phyloP scores from a whole-genome alignment of 345 rosid species.

The Eucalyptus cladocalyx region DNA sequence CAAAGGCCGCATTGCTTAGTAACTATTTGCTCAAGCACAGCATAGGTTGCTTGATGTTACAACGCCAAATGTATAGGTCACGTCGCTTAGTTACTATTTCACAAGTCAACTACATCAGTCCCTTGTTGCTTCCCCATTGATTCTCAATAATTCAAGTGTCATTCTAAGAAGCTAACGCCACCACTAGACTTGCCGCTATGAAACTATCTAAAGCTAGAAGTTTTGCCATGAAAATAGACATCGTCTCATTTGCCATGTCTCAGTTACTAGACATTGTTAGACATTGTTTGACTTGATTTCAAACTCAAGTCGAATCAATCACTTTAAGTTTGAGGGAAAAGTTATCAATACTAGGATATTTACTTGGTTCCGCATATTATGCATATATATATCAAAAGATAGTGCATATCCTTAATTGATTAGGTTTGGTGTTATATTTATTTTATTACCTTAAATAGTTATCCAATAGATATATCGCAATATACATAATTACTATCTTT shows the following conservation, averaged over 20 bases:
- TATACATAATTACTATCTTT: too few species aligned
- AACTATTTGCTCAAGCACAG: too few species aligned
- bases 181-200: background rate
- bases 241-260: background rate
- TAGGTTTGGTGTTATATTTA: too few species aligned
- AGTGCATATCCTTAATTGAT: too few species aligned
- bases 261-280: too few species aligned
- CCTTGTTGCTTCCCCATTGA: background rate
- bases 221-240: too few species aligned
- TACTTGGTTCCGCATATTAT: too few species aligned
- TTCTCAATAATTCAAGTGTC: background rate
- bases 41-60: background rate
- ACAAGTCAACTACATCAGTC: background rate
- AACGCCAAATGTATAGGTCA: background rate
- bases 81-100: background rate
- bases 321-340: background rate
- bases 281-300: background rate
- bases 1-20: too few species aligned
- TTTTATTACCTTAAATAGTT: too few species aligned
- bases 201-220: background rate
- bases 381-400: too few species aligned
- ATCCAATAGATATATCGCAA: too few species aligned
- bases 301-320: background rate
- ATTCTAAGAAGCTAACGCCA: background rate
- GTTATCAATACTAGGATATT: too few species aligned